These are phyloP conservation scores for Arachis monticola DNA, from an alignment of 331 rosid genomes.

Conservation along the genomic window DNA sequence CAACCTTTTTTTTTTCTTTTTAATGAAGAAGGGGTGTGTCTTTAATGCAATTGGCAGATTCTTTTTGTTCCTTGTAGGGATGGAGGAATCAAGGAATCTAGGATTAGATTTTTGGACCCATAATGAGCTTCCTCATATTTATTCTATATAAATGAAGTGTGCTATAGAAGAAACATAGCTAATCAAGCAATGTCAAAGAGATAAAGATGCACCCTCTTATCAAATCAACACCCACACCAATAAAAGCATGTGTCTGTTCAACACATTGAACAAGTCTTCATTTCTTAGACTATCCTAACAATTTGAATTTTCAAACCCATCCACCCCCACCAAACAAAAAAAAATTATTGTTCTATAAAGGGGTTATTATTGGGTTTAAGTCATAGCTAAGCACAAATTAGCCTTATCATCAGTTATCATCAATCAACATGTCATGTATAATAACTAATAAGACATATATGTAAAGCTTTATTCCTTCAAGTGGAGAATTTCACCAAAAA, in stretches of 20 bases:
- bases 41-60: constrained; percentile 70
- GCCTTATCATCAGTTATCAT: constrained; percentile 36
- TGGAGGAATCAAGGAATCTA: constrained; percentile 88
- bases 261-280: constrained; percentile 25
- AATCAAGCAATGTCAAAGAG: constrained; percentile 40
- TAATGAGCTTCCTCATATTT: constrained; percentile 24
- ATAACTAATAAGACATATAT: not conserved
- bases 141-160: constrained; percentile 46
- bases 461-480: constrained; percentile 16
- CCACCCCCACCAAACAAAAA: not conserved
- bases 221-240: constrained; percentile 14
- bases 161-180: constrained; percentile 38
- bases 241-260: constrained; percentile 30
- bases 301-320: constrained; percentile 49
- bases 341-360: constrained; percentile 25
- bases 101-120: constrained; percentile 77
- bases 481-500: not conserved
- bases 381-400: constrained; percentile 37
- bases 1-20: constrained; percentile 40
- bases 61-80: constrained; percentile 77
- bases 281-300: constrained; percentile 49
- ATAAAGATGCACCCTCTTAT: constrained; percentile 47
- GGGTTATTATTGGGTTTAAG: constrained; percentile 35
- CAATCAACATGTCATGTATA: constrained; percentile 34
- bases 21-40: constrained; percentile 39